These are phyloP conservation scores for Thelephora terrestris DNA, from an alignment of 1,284 basidiomycete species.

Conservation along the genomic window DNA sequence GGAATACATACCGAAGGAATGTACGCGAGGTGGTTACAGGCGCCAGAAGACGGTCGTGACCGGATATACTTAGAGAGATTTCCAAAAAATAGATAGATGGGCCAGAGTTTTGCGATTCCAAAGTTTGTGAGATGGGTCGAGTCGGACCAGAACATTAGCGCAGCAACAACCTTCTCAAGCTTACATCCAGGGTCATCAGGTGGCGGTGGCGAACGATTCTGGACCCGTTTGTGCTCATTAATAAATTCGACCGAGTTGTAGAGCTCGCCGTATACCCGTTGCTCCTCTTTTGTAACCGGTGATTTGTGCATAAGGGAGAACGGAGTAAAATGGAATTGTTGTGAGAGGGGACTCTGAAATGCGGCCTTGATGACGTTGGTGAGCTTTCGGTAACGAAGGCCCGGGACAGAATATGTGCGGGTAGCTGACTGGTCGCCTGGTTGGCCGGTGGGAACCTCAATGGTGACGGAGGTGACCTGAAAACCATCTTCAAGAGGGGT, in stretches of 20 bases:
- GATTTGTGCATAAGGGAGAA: slow-evolving; percentile 9
- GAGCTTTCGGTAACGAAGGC: slow-evolving; percentile 10
- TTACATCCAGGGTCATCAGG: slow-evolving; percentile 5
- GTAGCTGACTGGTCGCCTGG: too few species aligned
- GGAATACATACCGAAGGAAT: slow-evolving; percentile 20
- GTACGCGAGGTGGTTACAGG: slow-evolving; percentile 26
- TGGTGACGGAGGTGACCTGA: background rate
- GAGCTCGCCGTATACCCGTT: slow-evolving; percentile 6
- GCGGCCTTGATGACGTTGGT: slow-evolving; percentile 8
- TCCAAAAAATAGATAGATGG: slow-evolving; percentile 26
- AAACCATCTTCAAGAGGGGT: too few species aligned
- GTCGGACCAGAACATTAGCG: slow-evolving; percentile 28
- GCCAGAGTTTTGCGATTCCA: slow-evolving; percentile 26
- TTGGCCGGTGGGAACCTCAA: too few species aligned
- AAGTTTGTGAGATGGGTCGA: slow-evolving; percentile 27
- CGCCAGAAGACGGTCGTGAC: slow-evolving; percentile 11
- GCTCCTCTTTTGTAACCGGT: background rate
- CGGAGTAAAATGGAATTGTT: slow-evolving; percentile 6
- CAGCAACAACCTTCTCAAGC: slow-evolving; percentile 17
- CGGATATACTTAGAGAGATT: slow-evolving; percentile 27
- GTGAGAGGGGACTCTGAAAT: slow-evolving; percentile 1
- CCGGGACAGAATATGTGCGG: too few species aligned
- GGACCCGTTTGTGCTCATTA: slow-evolving; percentile 4
- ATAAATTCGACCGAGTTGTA: slow-evolving; percentile 12
- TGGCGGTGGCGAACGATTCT: slow-evolving; percentile 8